These are phyloP conservation scores for Albophoma yamanashiensis DNA, from an alignment of 2,329 filamentous ascomycete species.

Conservation along the genomic window DNA sequence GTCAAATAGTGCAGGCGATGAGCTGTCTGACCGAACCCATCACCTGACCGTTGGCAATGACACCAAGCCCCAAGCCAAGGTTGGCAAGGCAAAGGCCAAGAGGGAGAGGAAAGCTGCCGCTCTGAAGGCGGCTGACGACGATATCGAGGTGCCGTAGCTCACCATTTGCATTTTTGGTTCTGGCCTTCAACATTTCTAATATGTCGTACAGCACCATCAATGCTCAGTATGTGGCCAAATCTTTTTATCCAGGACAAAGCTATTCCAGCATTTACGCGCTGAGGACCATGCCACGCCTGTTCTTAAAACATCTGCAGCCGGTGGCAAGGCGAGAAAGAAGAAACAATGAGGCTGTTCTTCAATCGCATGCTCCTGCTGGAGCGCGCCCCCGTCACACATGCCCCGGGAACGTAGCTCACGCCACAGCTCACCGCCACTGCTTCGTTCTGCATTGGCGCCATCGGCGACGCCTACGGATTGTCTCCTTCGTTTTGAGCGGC, in stretches of 20 bases:
- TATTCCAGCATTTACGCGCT: constrained; percentile 65
- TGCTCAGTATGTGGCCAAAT: constrained; percentile 33
- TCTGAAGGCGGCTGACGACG: constrained; percentile 1
- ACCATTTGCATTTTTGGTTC: background rate
- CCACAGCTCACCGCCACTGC: background rate
- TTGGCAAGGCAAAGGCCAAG: constrained; percentile 41
- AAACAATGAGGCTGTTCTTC: constrained; percentile 10
- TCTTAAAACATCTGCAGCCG: constrained; percentile 6
- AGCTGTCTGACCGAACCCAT: constrained; percentile 7
- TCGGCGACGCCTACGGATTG: background rate
- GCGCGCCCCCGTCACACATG: background rate
- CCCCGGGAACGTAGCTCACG: background rate
- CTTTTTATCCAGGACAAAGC: constrained; percentile 53
- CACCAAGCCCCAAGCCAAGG: constrained; percentile 23
- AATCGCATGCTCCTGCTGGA: background rate
- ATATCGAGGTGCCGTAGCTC: constrained; percentile 1
- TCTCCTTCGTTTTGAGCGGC: background rate
- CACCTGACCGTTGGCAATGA: constrained; percentile 15
- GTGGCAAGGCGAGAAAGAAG: constrained; percentile 22
- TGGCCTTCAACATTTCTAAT: background rate
- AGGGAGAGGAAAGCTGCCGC: constrained; percentile 34
- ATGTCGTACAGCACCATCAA: constrained; percentile 18
- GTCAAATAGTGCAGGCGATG: constrained; percentile 2
- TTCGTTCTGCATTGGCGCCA: background rate
- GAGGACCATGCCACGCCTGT: constrained; percentile 50